Percentiles rank a stretch among this genome's conserved stretches.
phyloP scores from a whole-genome alignment of 768 basidiomycete genomes.

The Nevesoporus exiguus region DNA sequence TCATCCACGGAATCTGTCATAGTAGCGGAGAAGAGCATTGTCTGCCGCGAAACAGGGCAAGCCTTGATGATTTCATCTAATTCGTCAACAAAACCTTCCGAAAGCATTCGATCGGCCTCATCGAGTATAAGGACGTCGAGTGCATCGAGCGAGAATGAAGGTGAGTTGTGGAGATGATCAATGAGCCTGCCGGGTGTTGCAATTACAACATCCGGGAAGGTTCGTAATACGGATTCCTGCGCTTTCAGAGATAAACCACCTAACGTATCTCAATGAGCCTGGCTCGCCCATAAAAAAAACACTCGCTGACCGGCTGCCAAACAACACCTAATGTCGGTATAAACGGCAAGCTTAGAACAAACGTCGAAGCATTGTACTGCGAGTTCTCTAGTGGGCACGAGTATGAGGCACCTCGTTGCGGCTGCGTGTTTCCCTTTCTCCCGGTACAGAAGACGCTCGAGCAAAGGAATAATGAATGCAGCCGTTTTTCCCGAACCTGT shows the following conservation, averaged over 20 bases:
- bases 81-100: constrained; percentile 93
- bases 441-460: constrained; percentile 89
- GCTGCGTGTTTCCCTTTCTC: constrained; percentile 86
- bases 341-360: constrained; percentile 75
- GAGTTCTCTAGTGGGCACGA: constrained; percentile 93
- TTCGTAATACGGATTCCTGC: constrained; percentile 82
- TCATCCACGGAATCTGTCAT: constrained; percentile 98
- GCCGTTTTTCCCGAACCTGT: constrained; percentile 99
- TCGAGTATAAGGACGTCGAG: constrained; percentile 94
- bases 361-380: constrained; percentile 96
- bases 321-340: constrained; percentile 88
- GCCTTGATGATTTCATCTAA: constrained; percentile 89
- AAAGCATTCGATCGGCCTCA: constrained; percentile 97
- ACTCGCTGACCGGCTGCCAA: constrained; percentile 78
- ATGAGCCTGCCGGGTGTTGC: constrained; percentile 98
- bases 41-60: constrained; percentile 86
- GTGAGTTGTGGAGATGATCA: constrained; percentile 95
- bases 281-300: neutral
- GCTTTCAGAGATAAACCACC: constrained; percentile 92
- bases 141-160: constrained; percentile 86
- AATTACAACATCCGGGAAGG: constrained; percentile 89
- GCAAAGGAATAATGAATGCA: constrained; percentile 91
- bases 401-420: constrained; percentile 83
- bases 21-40: constrained; percentile 98
- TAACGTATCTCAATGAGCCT: constrained; percentile 28